Percentiles rank a stretch among this genome's conserved stretches.
These are phyloP conservation scores for Solanum medicagineum DNA, from an alignment of 257 asterid species.

Conservation along the genomic window DNA sequence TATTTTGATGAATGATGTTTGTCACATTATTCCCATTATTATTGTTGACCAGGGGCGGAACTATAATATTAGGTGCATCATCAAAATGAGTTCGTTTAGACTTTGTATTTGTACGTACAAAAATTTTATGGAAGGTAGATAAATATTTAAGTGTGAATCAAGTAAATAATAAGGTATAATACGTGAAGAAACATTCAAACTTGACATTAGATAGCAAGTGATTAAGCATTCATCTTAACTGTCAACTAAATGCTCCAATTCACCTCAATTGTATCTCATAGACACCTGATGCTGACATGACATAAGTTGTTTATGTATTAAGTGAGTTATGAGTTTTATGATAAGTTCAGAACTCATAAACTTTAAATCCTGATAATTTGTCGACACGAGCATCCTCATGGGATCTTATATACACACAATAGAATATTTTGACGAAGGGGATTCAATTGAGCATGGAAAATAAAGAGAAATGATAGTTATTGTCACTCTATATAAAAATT, in stretches of 20 bases:
- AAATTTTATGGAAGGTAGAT: too few relatives aligned
- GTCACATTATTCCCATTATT: background rate
- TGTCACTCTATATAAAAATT: too few relatives aligned
- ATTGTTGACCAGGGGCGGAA: background rate
- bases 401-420: background rate
- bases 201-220: too few relatives aligned
- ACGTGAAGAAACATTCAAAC: too few relatives aligned
- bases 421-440: background rate
- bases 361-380: background rate
- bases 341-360: background rate
- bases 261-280: fast-evolving
- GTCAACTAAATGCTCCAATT: background rate
- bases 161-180: too few relatives aligned
- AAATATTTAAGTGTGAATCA: too few relatives aligned
- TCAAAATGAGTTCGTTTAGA: too few relatives aligned
- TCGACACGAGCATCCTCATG: background rate
- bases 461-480: background rate
- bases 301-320: background rate
- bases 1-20: background rate
- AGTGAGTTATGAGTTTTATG: background rate
- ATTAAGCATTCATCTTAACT: too few relatives aligned
- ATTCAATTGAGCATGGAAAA: background rate
- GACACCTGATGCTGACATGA: background rate
- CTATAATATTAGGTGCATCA: background rate
- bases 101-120: too few relatives aligned